Percentiles rank a stretch among this genome's conserved stretches.
These are phyloP conservation scores for Echria macrotheca DNA, from an alignment of 495 filamentous ascomycete species.

Conservation along the genomic window DNA sequence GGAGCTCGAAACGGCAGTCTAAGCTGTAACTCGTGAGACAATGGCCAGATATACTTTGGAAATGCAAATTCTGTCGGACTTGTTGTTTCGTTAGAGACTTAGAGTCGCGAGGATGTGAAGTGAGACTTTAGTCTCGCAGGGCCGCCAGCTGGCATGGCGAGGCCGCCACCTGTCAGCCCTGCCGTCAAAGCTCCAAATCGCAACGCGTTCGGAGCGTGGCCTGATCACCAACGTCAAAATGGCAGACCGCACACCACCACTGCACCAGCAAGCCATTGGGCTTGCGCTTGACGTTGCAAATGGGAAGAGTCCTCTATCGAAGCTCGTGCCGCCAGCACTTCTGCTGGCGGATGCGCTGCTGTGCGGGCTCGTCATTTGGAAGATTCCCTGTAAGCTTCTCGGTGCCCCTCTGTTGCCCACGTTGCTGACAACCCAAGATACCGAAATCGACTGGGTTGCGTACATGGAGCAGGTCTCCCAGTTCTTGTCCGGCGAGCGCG, in stretches of 20 bases:
- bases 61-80: not conserved
- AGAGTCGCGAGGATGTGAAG: too few relatives aligned
- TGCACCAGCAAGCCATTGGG: slow-evolving; percentile 12
- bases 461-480: slow-evolving; percentile 92
- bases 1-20: slow-evolving; percentile 10
- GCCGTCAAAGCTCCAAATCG: not conserved
- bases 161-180: not conserved
- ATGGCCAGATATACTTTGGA: too few relatives aligned
- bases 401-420: not conserved
- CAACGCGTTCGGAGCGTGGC: slow-evolving; percentile 14
- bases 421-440: slow-evolving; percentile 49
- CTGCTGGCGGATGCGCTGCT: slow-evolving; percentile 69
- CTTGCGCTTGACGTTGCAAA: slow-evolving; percentile 35
- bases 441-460: slow-evolving; percentile 94
- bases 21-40: slow-evolving; percentile 12
- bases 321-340: slow-evolving; percentile 52
- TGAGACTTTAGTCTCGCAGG: too few relatives aligned
- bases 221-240: slow-evolving; percentile 10
- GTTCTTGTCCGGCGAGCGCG: slow-evolving; percentile 74
- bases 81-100: not conserved
- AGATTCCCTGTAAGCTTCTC: slow-evolving; percentile 70
- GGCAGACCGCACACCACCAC: slow-evolving; percentile 9
- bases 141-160: not conserved
- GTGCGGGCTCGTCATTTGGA: slow-evolving; percentile 71
- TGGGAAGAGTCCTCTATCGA: slow-evolving; percentile 35